Conservation (phyloP, 768 basidiomycete genomes). For the Hygrocybe coccinea region DNA sequence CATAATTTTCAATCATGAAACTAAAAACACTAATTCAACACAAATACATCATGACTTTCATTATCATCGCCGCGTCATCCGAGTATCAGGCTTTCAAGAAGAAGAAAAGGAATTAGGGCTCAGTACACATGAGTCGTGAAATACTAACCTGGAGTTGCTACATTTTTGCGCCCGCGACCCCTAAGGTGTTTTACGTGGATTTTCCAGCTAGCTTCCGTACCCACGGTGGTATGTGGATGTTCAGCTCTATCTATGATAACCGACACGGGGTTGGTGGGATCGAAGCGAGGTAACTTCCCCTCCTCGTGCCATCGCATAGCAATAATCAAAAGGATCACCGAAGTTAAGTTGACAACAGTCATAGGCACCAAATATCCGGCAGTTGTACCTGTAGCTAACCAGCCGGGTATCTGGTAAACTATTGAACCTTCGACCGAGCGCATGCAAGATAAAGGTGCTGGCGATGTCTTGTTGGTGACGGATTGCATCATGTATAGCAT, state of each 20-base stretch:
- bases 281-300: neutral
- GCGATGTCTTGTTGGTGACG: neutral
- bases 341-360: slow-evolving; percentile 18
- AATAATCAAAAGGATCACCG: slow-evolving; percentile 16
- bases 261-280: neutral
- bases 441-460: slow-evolving; percentile 12
- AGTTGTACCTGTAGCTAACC: slow-evolving; percentile 11
- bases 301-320: slow-evolving; percentile 5
- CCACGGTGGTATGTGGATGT: too few relatives aligned
- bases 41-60: too few relatives aligned
- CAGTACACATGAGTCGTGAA: too few relatives aligned
- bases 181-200: too few relatives aligned
- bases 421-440: slow-evolving; percentile 11
- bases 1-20: too few relatives aligned
- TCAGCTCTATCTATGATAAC: neutral
- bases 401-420: slow-evolving; percentile 15
- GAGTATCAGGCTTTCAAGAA: too few relatives aligned
- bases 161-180: too few relatives aligned
- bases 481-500: slow-evolving; percentile 11
- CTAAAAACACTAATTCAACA: too few relatives aligned
- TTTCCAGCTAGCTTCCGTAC: too few relatives aligned
- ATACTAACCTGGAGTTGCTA: too few relatives aligned
- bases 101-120: too few relatives aligned
- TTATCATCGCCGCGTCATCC: too few relatives aligned
- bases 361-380: slow-evolving; percentile 20